These are phyloP conservation scores for Naganishia albida DNA, from an alignment of 1,284 basidiomycete genomes.

Conservation along the genomic window DNA sequence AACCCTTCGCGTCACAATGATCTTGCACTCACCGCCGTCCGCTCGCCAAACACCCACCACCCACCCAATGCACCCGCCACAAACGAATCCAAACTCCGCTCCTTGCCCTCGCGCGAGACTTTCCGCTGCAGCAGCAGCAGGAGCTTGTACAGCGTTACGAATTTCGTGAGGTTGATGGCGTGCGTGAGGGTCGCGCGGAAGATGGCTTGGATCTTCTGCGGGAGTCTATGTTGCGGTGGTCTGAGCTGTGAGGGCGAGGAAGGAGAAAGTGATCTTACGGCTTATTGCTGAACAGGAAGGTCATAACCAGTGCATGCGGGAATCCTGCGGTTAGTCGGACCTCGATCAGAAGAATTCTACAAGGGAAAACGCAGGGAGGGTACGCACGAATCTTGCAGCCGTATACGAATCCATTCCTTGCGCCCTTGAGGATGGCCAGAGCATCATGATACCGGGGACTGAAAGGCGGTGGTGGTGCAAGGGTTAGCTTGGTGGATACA, in stretches of 20 bases:
- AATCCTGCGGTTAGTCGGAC: constrained; percentile 56
- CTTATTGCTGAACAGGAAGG: constrained; percentile 87
- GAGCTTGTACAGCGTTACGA: constrained; percentile 90
- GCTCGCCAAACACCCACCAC: constrained; percentile 88
- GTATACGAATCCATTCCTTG: constrained; percentile 87
- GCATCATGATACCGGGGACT: constrained; percentile 82
- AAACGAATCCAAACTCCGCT: constrained; percentile 79
- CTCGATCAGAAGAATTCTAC: background rate
- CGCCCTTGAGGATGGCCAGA: constrained; percentile 89
- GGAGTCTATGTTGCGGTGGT: constrained; percentile 29
- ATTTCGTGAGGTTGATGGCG: constrained; percentile 79
- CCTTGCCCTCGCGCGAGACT: constrained; percentile 65
- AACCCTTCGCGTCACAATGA: too few relatives aligned
- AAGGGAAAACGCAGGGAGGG: background rate
- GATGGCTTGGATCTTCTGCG: constrained; percentile 60
- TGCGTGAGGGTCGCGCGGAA: constrained; percentile 75
- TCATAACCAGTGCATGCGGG: constrained; percentile 99
- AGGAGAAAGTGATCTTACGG: constrained; percentile 61
- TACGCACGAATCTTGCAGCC: constrained; percentile 74
- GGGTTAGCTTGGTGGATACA: background rate
- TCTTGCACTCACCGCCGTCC: constrained; percentile 65
- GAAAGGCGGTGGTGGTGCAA: too few relatives aligned
- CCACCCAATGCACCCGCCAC: constrained; percentile 90
- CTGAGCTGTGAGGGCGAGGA: background rate
- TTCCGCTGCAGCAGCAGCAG: constrained; percentile 77